These are phyloP conservation scores for Leishmania gerbilli DNA, from an alignment of 208 protist species.

Conservation along the genomic window DNA sequence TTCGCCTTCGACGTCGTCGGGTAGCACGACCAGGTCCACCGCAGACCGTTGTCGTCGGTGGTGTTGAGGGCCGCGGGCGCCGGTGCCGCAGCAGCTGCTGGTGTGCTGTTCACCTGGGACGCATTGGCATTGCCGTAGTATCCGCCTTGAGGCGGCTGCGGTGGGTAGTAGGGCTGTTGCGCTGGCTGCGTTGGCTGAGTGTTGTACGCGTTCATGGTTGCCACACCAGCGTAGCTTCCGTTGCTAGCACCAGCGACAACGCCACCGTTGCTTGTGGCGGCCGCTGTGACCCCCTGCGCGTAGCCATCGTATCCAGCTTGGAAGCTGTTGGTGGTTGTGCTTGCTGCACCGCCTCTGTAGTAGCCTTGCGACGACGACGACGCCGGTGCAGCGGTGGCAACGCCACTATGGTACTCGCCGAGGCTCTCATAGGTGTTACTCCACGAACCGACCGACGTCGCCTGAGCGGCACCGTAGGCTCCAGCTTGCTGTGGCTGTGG, in stretches of 20 bases:
- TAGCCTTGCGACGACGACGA: not conserved
- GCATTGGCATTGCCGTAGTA: slow-evolving; percentile 18
- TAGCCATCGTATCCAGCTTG: not conserved
- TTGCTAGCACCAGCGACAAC: not conserved
- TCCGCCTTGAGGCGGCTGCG: slow-evolving; percentile 23
- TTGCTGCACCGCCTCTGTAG: not conserved
- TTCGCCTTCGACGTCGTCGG: slow-evolving; percentile 61
- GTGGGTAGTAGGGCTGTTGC: slow-evolving; percentile 16
- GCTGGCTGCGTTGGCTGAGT: not conserved
- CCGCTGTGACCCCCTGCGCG: not conserved
- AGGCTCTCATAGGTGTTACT: not conserved
- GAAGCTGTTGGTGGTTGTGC: not conserved
- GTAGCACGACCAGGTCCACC: slow-evolving; percentile 90
- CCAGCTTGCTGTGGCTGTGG: not conserved
- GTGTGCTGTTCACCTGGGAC: not conserved
- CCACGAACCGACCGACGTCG: not conserved
- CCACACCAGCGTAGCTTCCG: slow-evolving; percentile 9
- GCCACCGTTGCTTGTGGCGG: not conserved
- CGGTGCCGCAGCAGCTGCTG: not conserved
- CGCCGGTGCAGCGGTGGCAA: not conserved
- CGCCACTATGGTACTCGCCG: slow-evolving; percentile 1
- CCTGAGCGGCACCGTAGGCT: not conserved
- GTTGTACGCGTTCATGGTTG: not conserved
- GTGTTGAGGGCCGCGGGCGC: slow-evolving; percentile 44
- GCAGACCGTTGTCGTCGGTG: slow-evolving; percentile 72